Evolutionary conservation across 352 stramenopile species (phyloP), one percentile per base, ranked within the genome.

Genomic region (Peronosclerospora sorghi): DNA sequence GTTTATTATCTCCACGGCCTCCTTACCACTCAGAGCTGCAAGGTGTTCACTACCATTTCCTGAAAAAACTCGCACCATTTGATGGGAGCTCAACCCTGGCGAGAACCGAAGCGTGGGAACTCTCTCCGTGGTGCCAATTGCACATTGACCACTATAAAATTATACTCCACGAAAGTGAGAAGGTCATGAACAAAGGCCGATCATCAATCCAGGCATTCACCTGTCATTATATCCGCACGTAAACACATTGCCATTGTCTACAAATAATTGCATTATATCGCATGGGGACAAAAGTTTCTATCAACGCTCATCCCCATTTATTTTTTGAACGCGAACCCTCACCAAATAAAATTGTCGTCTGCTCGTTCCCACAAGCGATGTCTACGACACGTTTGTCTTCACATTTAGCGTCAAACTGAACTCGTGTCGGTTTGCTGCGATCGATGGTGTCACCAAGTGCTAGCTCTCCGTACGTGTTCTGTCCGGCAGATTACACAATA

Each of bases 391-490:
- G 62, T 5, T 65, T 58, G 24, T 28, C 51, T 6, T 62, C 45
- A 10, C 59, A 63, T 2, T 59, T 46, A 18, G 21, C 45, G 14
- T 42, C 34, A 30, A 59, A 21, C 8, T 68, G 41, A 4, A 92
- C 52, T 13, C 56, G 65, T 5, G 51, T 80, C 0, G 82, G 82
- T 1, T 30, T 48, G 37, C 59, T 74, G n/a, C 86, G 73, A 18
- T 80, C 70, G 30, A 56, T 68, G 0, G 63, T 83, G 46, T 97
- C 86, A 18, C 81, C 85, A 8, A 87, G 72, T 5, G 73, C 85
- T n/a, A 97, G 67, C 54, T 97, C 88, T 0, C 86, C 86, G 42
- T 96, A 96, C 26, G 81, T 75, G 54, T 97, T 97, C 76, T 97
- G 48, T 8, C 2, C 26, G 10, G 0, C 15, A 32, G 7, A 29